These are phyloP conservation scores for Mucor sp. DNA, from an alignment of 371 early-diverging fungal genomes.

Conservation along the genomic window DNA sequence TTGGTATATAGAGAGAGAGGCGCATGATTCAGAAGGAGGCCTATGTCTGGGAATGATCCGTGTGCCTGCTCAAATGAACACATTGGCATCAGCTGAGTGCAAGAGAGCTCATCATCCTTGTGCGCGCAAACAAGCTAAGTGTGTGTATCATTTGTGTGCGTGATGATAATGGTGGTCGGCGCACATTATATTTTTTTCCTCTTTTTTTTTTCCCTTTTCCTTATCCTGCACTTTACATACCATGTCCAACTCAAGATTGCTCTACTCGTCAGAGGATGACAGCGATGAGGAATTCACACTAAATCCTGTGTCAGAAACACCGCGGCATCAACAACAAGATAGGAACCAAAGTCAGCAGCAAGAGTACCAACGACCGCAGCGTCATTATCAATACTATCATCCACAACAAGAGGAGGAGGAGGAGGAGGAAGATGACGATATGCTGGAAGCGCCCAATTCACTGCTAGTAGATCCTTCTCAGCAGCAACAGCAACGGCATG, in stretches of 20 bases:
- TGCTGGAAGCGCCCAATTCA: conserved; percentile 13
- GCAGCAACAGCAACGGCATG: not conserved
- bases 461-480: not conserved
- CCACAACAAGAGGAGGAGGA: not conserved
- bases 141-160: too few relatives aligned
- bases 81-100: too few relatives aligned
- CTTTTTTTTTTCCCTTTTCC: not conserved
- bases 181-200: not conserved
- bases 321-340: not conserved
- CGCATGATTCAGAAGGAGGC: too few relatives aligned
- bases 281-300: conserved; percentile 28
- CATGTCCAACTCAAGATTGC: conserved; percentile 25
- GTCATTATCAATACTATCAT: not conserved
- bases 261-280: conserved; percentile 12
- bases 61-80: not conserved
- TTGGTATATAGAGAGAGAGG: too few relatives aligned
- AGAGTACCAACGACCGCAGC: not conserved
- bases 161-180: too few relatives aligned
- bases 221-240: not conserved
- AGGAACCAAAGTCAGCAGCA: not conserved
- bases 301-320: conserved; percentile 7
- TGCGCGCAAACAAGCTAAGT: too few relatives aligned
- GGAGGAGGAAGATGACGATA: conserved; percentile 7
- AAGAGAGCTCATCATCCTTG: too few relatives aligned
- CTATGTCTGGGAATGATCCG: not conserved